Percentiles rank a stretch among this genome's conserved stretches.
Evolutionary conservation across 164 flowering plant genomes (phyloP).

Genomic region (Vitis rotundifolia): DNA sequence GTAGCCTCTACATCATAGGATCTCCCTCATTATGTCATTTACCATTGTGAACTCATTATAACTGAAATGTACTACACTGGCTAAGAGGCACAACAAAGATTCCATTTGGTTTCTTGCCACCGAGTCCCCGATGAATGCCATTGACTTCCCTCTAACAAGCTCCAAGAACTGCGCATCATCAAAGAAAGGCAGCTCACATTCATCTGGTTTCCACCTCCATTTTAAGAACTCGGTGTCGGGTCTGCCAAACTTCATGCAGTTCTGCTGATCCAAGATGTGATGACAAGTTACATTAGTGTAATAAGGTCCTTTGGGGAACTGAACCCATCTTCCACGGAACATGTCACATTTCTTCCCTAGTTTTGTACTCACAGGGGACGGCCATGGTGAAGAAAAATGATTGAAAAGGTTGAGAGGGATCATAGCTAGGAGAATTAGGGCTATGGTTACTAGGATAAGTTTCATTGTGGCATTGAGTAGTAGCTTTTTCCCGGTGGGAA

Average conservation of each 20-base stretch:
- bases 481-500: conserved; percentile 7
- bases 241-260: conserved; percentile 42
- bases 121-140: conserved; percentile 47
- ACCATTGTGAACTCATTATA: no score
- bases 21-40: no score
- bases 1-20: no score
- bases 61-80: conserved; percentile 21
- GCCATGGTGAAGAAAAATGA: not conserved
- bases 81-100: conserved; percentile 39
- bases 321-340: conserved; percentile 35
- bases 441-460: conserved; percentile 6
- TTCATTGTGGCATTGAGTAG: not conserved
- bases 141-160: conserved; percentile 30
- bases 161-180: conserved; percentile 30
- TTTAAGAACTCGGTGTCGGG: conserved; percentile 32
- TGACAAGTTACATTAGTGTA: conserved; percentile 33
- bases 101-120: conserved; percentile 48
- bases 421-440: conserved; percentile 12
- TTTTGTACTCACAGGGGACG: not conserved
- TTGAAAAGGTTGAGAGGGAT: conserved; percentile 16
- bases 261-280: conserved; percentile 33
- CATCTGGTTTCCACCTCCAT: conserved; percentile 49
- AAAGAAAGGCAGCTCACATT: conserved; percentile 36
- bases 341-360: conserved; percentile 23
- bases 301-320: conserved; percentile 18